Evolutionary conservation across 345 rosid species (phyloP).

Genomic region (Eutrema heterophyllum): DNA sequence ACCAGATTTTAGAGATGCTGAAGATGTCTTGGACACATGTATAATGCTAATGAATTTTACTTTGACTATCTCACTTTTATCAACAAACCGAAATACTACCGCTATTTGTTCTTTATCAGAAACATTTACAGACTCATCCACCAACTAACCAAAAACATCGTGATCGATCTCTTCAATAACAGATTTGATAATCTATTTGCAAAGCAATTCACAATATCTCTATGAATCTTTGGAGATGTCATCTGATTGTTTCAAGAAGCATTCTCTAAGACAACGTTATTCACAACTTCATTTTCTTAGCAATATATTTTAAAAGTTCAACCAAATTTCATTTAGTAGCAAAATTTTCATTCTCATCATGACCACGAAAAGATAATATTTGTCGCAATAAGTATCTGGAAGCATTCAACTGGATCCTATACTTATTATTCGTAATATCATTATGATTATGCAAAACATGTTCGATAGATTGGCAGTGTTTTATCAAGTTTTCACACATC

Average conservation of each 20-base stretch:
- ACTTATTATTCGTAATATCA: too few relatives aligned
- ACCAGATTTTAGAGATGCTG: neutral
- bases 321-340: too few relatives aligned
- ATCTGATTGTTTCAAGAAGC: neutral
- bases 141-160: too few relatives aligned
- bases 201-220: neutral
- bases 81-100: neutral
- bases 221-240: neutral
- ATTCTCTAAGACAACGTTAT: neutral
- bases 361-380: neutral
- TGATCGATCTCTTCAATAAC: neutral
- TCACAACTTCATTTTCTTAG: neutral
- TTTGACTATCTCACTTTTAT: neutral
- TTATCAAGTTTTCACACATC: too few relatives aligned
- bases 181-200: neutral
- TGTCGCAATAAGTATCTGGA: neutral
- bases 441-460: too few relatives aligned
- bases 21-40: neutral
- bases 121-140: too few relatives aligned
- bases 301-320: too few relatives aligned
- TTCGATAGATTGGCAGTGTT: too few relatives aligned
- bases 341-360: neutral
- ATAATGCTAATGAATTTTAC: neutral
- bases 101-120: neutral
- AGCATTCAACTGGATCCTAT: too few relatives aligned